phyloP scores from a whole-genome alignment of 371 early-diverging fungal species.

The Apophysomyces trapeziformis region DNA sequence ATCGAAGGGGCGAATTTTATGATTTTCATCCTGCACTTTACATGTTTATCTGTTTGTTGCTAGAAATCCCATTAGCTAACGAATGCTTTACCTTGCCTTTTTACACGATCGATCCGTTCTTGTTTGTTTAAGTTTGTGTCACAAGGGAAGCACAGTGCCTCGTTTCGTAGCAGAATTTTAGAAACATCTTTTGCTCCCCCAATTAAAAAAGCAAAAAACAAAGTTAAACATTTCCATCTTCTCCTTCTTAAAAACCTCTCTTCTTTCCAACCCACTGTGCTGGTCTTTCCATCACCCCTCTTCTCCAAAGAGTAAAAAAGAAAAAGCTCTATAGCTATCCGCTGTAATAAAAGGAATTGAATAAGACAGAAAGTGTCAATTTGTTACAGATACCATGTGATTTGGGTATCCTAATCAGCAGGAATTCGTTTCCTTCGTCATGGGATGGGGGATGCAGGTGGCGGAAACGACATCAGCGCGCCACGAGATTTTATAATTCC shows the following conservation, averaged over 20 bases:
- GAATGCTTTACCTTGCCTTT: background rate
- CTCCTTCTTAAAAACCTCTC: background rate
- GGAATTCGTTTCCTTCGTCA: background rate
- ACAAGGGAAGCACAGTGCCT: constrained; percentile 1
- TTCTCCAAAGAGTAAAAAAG: background rate
- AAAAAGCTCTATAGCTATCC: too few relatives aligned
- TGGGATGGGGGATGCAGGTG: constrained; percentile 3
- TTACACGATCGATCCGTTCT: constrained; percentile 1
- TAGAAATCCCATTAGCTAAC: background rate
- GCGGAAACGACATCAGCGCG: constrained; percentile 7
- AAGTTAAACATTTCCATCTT: background rate
- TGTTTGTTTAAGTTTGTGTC: background rate
- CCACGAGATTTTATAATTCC: constrained; percentile 1
- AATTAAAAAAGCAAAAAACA: background rate
- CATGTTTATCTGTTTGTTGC: background rate
- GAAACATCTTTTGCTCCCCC: background rate
- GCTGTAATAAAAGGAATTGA: too few relatives aligned
- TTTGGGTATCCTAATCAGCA: background rate
- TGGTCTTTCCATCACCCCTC: background rate
- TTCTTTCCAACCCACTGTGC: too few relatives aligned
- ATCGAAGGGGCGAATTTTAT: background rate
- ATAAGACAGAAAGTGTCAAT: background rate
- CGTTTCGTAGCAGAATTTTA: constrained; percentile 2
- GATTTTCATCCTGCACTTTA: constrained; percentile 6
- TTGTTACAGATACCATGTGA: background rate